Conservation (phyloP, 768 basidiomycete species). For the Tulasnella sp. region DNA sequence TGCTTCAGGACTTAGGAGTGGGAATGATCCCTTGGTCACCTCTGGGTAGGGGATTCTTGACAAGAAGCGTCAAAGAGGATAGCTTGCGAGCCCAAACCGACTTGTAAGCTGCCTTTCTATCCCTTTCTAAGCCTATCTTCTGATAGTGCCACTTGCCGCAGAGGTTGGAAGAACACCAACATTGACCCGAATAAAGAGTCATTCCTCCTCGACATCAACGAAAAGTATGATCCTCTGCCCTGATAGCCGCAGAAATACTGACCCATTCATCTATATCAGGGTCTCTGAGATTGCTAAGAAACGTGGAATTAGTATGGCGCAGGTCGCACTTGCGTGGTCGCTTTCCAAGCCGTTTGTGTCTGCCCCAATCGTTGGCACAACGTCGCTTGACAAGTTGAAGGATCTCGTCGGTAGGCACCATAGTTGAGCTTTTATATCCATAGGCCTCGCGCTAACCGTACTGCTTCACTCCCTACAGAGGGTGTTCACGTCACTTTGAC, state of each 20-base stretch:
- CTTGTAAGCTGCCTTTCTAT: background rate
- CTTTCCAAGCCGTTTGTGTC: constrained; percentile 18
- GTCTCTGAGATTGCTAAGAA: constrained; percentile 35
- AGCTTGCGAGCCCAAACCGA: background rate
- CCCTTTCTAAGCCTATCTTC: too few relatives aligned
- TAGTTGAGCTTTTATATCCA: background rate
- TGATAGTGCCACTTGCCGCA: background rate
- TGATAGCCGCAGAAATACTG: too few relatives aligned
- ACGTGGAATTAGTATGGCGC: constrained; percentile 36
- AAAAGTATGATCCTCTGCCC: background rate
- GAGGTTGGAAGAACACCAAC: background rate
- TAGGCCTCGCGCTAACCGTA: background rate
- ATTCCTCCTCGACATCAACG: constrained; percentile 4
- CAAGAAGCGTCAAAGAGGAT: constrained; percentile 24
- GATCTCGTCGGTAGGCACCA: constrained; percentile 47
- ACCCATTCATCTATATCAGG: background rate
- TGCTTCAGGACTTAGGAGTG: constrained; percentile 29
- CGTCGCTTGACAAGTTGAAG: constrained; percentile 28
- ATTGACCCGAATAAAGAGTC: too few relatives aligned
- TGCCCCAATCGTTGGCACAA: constrained; percentile 21
- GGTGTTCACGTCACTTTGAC: constrained; percentile 31
- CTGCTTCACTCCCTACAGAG: background rate
- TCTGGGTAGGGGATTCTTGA: constrained; percentile 31
- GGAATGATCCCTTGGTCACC: constrained; percentile 35
- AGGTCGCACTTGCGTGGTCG: constrained; percentile 34